Base-by-base conservation (phyloP, 2,329 filamentous ascomycete genomes). In the Pyrenochaeta sp. region DNA sequence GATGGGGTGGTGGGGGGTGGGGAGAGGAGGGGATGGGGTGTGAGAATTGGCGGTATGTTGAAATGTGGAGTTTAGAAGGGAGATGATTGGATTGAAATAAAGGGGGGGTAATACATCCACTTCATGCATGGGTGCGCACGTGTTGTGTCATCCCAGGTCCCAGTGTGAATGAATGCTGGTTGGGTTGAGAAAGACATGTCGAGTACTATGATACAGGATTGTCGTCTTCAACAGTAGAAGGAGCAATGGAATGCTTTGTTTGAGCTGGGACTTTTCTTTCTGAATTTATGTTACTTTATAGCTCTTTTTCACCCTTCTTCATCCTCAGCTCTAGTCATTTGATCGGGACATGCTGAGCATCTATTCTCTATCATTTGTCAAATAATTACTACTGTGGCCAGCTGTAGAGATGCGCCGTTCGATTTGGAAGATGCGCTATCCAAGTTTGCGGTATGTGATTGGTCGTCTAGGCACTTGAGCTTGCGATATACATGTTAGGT, bases 111-210 rank as follows among this genome's bases (percentile, higher is more conserved):
- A n/a, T 18, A 49, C 46, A 53, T 50, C 50, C 50, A 53, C 13
- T 50, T 44, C 50, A 53, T 50, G 22, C 28, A 37, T 34, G 40
- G 39, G n/a, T 53, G 50, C 8, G 32, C 17, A n/a, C 50, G 50
- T 8, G 46, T 44, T n/a, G 34, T 24, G 15, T 47, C 40, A 20
- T 43, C 43, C 46, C 46, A 53, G 29, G 39, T 24, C 4, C 46
- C 42, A 20, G 36, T 39, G 34, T 53, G 43, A 7, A 50, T 24
- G 11, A 50, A 53, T 7, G 50, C 50, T 19, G 46, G 50, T 29
- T 44, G 38, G 8, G 42, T 53, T 11, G 36, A 34, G 36, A 44
- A 47, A 8, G 50, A 44, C 50, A 53, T 53, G 10, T 24, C 3
- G 11, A 20, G n/a, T 13, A 7, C 17, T 17, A 11, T 21, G 38